phyloP scores from a whole-genome alignment of 1,284 basidiomycete genomes.

The Cutaneotrichosporon mucoides region DNA sequence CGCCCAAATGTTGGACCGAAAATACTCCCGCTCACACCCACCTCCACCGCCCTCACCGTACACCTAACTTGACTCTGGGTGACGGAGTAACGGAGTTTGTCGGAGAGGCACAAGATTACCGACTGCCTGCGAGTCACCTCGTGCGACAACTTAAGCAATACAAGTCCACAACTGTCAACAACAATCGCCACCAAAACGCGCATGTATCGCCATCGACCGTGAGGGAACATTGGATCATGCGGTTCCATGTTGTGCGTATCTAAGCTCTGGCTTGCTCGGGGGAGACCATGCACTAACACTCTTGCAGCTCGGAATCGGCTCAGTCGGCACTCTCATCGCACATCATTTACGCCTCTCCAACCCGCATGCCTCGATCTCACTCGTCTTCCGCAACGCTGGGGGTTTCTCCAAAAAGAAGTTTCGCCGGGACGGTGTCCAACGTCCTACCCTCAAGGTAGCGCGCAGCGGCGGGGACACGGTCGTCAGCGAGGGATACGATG shows the following conservation, averaged over 20 bases:
- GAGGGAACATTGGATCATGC: constrained; percentile 23
- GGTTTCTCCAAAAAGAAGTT: constrained; percentile 2
- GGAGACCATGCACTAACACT: too few relatives aligned
- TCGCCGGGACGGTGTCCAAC: not conserved
- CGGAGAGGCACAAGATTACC: too few relatives aligned
- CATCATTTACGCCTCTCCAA: constrained; percentile 65
- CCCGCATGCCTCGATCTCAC: constrained; percentile 58
- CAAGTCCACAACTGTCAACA: not conserved
- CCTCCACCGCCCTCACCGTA: too few relatives aligned
- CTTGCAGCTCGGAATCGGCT: constrained; percentile 70
- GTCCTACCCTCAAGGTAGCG: constrained; percentile 3
- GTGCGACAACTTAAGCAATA: too few relatives aligned
- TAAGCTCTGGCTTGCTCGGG: too few relatives aligned
- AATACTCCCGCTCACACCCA: too few relatives aligned
- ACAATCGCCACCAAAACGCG: not conserved
- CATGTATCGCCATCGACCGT: not conserved
- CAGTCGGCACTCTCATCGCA: constrained; percentile 74
- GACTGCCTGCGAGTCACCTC: too few relatives aligned
- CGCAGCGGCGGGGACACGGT: constrained; percentile 11
- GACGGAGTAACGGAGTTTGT: too few relatives aligned
- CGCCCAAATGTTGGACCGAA: too few relatives aligned
- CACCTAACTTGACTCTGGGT: too few relatives aligned
- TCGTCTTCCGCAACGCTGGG: constrained; percentile 57
- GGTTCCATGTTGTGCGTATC: constrained; percentile 44
- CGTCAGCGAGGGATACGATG: constrained; percentile 20